Conservation (phyloP, 2,329 filamentous ascomycete genomes). For the Pyrenophora seminiperda region DNA sequence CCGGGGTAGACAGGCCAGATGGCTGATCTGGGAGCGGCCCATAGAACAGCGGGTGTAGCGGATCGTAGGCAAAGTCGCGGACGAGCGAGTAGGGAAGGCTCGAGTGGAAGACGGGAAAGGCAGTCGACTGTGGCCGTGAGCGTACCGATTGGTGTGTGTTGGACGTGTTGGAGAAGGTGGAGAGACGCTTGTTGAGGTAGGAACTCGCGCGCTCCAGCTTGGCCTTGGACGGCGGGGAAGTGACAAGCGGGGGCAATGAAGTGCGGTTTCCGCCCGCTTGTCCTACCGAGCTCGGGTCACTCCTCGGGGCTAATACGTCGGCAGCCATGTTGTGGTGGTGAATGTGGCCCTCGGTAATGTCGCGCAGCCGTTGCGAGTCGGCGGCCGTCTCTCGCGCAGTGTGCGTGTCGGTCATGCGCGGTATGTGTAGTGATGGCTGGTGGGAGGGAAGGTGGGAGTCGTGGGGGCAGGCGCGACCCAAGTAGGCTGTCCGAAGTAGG, state of each 20-base stretch:
- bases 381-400: constrained; percentile 22
- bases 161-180: constrained; percentile 71
- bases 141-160: constrained; percentile 52
- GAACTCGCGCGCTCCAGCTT: constrained; percentile 68
- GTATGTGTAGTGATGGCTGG: constrained; percentile 18
- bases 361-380: constrained; percentile 37
- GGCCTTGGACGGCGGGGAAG: constrained; percentile 55
- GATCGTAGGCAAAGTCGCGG: constrained; percentile 91
- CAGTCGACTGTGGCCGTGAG: constrained; percentile 79
- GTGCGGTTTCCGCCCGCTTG: constrained; percentile 47
- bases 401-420: constrained; percentile 44
- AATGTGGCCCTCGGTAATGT: constrained; percentile 32
- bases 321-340: constrained; percentile 42
- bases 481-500: constrained; percentile 3
- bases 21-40: constrained; percentile 80
- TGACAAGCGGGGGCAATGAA: constrained; percentile 57
- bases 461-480: constrained; percentile 2
- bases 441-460: constrained; percentile 8
- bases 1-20: constrained; percentile 85
- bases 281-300: constrained; percentile 37
- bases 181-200: constrained; percentile 79
- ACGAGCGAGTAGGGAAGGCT: constrained; percentile 87
- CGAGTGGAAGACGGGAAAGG: constrained; percentile 83
- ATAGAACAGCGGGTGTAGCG: constrained; percentile 86
- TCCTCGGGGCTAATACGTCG: constrained; percentile 45